Evolutionary conservation across 495 filamentous ascomycete genomes (phyloP).

Genomic region (Tuber calosporum): DNA sequence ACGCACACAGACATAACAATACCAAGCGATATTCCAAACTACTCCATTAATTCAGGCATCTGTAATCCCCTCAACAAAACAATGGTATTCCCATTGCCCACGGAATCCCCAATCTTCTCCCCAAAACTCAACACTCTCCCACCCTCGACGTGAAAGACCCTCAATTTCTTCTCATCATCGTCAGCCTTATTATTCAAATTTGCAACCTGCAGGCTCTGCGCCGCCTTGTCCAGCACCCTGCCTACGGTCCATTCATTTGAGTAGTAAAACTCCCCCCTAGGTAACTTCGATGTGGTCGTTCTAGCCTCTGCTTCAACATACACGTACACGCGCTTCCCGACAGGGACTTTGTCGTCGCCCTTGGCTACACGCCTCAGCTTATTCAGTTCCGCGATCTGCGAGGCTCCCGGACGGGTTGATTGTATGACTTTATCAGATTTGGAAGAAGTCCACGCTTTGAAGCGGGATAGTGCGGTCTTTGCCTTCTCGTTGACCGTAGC

Average conservation of each 20-base stretch:
- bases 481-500: conserved; percentile 48
- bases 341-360: conserved; percentile 70
- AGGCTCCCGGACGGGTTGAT: not conserved
- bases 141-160: conserved; percentile 87
- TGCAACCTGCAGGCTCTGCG: conserved; percentile 67
- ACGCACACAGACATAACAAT: not conserved
- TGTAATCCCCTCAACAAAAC: conserved; percentile 77
- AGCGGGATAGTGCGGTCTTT: conserved; percentile 52
- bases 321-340: conserved; percentile 75
- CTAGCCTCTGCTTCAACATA: conserved; percentile 79
- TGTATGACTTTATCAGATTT: conserved; percentile 47
- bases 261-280: conserved; percentile 76
- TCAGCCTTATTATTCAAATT: conserved; percentile 81
- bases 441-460: conserved; percentile 42
- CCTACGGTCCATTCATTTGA: conserved; percentile 73
- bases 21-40: not conserved
- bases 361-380: conserved; percentile 77
- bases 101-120: conserved; percentile 65
- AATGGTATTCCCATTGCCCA: conserved; percentile 75
- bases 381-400: conserved; percentile 57
- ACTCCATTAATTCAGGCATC: conserved; percentile 48
- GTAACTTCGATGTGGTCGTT: conserved; percentile 64
- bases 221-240: conserved; percentile 77
- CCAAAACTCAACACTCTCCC: conserved; percentile 78
- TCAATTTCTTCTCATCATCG: conserved; percentile 66